These are phyloP conservation scores for Penicillium daleae DNA, from an alignment of 495 filamentous ascomycete genomes.

Conservation along the genomic window DNA sequence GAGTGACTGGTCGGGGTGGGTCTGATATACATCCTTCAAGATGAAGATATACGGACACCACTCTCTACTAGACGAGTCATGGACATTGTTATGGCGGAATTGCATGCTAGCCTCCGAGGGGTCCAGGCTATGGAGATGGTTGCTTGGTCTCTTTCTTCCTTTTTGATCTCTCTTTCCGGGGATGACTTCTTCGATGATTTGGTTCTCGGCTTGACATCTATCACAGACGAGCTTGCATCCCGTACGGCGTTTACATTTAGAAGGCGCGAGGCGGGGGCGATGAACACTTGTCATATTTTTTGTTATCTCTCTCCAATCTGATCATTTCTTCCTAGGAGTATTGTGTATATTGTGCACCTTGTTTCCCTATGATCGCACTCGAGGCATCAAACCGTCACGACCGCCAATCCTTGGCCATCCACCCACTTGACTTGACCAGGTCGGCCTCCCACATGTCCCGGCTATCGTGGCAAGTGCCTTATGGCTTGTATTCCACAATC, in stretches of 20 bases:
- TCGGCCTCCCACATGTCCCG: neutral
- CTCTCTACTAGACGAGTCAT: too few relatives aligned
- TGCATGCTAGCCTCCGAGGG: too few relatives aligned
- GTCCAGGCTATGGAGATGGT: too few relatives aligned
- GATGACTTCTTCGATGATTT: neutral
- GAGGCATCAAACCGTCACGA: neutral
- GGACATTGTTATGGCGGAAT: too few relatives aligned
- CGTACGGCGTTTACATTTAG: conserved; percentile 4
- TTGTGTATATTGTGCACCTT: too few relatives aligned
- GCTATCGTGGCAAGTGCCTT: conserved; percentile 1
- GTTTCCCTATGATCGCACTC: neutral
- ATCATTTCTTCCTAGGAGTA: too few relatives aligned
- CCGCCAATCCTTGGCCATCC: neutral
- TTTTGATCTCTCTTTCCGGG: neutral
- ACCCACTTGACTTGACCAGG: neutral
- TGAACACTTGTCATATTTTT: neutral
- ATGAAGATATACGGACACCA: neutral
- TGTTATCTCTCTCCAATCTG: neutral
- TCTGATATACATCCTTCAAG: neutral
- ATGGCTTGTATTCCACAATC: neutral
- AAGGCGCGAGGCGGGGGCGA: neutral
- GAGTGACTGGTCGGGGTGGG: neutral
- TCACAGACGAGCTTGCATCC: conserved; percentile 1
- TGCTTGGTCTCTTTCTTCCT: neutral
- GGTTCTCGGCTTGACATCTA: neutral